A percentile compares a stretch with the other conserved stretches of the same genome.
Conservation (phyloP, 2,329 filamentous ascomycete genomes). For the Rutstroemia sp. region DNA sequence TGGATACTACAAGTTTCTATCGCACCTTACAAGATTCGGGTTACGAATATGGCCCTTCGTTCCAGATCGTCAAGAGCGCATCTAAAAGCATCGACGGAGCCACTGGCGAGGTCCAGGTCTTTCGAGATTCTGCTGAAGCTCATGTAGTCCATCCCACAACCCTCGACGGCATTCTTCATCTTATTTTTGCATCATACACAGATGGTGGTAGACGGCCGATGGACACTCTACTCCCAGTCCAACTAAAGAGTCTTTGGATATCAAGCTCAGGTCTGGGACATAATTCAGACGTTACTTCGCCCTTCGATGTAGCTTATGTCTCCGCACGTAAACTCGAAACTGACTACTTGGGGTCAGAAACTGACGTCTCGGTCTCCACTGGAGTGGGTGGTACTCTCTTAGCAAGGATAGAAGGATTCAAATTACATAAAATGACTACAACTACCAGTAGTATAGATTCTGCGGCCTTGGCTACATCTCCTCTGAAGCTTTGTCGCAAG, state of each 20-base stretch:
- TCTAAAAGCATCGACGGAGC: background rate
- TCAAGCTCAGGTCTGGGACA: background rate
- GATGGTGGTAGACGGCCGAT: slow-evolving; percentile 12
- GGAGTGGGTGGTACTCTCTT: background rate
- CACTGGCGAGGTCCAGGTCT: slow-evolving; percentile 22
- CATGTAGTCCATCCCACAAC: slow-evolving; percentile 51
- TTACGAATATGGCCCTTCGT: slow-evolving; percentile 41
- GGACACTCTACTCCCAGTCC: background rate
- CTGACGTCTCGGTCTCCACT: background rate
- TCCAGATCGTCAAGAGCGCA: slow-evolving; percentile 24
- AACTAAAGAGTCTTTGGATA: background rate
- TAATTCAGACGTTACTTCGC: background rate
- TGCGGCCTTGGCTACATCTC: background rate
- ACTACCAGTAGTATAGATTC: background rate
- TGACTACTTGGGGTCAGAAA: background rate
- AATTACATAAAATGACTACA: background rate
- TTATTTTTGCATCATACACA: background rate
- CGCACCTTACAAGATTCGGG: slow-evolving; percentile 27
- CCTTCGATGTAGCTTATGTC: background rate
- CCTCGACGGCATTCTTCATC: slow-evolving; percentile 39
- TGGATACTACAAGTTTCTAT: background rate
- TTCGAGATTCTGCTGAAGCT: slow-evolving; percentile 28
- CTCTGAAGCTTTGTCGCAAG: background rate
- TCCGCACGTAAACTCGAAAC: background rate
- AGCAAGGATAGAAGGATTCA: background rate